Conservation (phyloP, 768 basidiomycete species). For the Dendrothele bispora region DNA sequence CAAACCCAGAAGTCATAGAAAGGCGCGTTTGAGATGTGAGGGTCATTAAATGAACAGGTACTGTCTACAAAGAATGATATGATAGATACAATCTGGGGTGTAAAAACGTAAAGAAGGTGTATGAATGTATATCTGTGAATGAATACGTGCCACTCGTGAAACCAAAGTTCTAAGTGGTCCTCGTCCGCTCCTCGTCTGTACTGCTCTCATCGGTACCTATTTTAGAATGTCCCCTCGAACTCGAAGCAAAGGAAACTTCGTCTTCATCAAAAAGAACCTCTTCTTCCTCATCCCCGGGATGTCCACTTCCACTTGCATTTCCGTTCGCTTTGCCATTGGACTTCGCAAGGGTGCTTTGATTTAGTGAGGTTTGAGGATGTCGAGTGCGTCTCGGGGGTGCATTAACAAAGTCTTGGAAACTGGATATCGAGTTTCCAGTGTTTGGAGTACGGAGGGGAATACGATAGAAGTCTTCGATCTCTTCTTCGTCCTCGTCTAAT, state of each 20-base stretch:
- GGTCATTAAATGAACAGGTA: slow-evolving; percentile 4
- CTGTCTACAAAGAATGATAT: slow-evolving; percentile 2
- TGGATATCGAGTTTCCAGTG: slow-evolving; percentile 44
- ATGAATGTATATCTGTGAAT: slow-evolving; percentile 2
- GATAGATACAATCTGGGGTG: background rate
- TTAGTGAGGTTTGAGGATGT: background rate
- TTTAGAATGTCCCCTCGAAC: slow-evolving; percentile 42
- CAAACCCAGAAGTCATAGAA: slow-evolving; percentile 31
- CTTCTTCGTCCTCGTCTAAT: slow-evolving; percentile 61
- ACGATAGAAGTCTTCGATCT: slow-evolving; percentile 67
- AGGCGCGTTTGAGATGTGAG: slow-evolving; percentile 8
- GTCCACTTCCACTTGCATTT: slow-evolving; percentile 35
- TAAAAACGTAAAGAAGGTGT: background rate
- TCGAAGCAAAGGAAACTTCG: slow-evolving; percentile 40
- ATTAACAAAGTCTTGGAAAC: slow-evolving; percentile 65
- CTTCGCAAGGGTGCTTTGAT: background rate
- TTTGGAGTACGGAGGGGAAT: slow-evolving; percentile 54
- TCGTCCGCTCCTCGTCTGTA: slow-evolving; percentile 39
- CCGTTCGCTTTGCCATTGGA: slow-evolving; percentile 10
- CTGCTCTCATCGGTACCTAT: slow-evolving; percentile 43
- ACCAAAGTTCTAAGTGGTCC: too few species aligned
- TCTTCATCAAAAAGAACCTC: slow-evolving; percentile 68
- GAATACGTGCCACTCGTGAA: slow-evolving; percentile 30
- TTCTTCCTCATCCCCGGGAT: slow-evolving; percentile 41
- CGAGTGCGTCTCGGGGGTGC: slow-evolving; percentile 37